phyloP scores from a whole-genome alignment of 345 rosid species.

The Hirschfeldia incana region DNA sequence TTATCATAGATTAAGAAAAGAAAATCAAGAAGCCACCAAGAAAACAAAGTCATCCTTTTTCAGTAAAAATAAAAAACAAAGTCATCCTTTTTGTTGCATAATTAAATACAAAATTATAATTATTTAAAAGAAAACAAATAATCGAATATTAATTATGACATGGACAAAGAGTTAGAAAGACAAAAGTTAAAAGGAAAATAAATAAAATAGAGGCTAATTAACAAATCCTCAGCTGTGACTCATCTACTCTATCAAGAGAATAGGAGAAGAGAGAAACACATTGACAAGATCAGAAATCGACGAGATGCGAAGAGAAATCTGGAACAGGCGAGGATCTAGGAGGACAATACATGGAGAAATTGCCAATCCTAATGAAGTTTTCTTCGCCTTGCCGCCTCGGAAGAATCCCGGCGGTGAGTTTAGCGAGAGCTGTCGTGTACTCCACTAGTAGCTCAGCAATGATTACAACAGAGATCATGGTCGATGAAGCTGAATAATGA shows the following conservation, averaged over 20 bases:
- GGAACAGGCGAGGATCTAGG: constrained; percentile 22
- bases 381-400: constrained; percentile 24
- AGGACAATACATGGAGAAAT: constrained; percentile 21
- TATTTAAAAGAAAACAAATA: neutral
- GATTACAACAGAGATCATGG: constrained; percentile 49
- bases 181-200: neutral
- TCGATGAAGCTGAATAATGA: neutral
- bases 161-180: neutral
- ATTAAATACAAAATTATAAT: neutral
- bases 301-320: constrained; percentile 32
- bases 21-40: neutral
- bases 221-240: neutral
- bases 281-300: constrained; percentile 14
- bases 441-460: constrained; percentile 54
- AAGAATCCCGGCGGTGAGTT: constrained; percentile 40
- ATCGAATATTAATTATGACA: neutral
- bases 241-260: neutral
- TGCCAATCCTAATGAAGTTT: constrained; percentile 12
- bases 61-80: neutral
- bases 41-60: neutral
- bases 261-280: neutral
- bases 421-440: constrained; percentile 52
- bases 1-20: neutral
- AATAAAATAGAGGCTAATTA: neutral
- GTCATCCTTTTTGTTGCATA: neutral